phyloP scores from a whole-genome alignment of 1,139 yeast genomes.

The Yamadazyma kanchanaburiensis region DNA sequence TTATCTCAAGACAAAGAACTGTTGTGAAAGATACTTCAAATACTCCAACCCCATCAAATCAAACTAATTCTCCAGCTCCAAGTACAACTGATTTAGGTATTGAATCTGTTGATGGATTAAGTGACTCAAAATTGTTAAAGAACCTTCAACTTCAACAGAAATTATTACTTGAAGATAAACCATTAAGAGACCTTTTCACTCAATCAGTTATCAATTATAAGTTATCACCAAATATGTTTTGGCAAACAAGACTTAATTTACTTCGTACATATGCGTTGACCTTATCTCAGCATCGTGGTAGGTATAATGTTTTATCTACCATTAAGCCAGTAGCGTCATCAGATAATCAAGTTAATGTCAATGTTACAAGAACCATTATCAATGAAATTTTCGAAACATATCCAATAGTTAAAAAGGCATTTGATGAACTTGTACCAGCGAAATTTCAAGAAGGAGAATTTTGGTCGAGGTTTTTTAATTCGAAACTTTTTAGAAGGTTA shows the following conservation, averaged over 20 bases:
- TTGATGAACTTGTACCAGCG: constrained; percentile 80
- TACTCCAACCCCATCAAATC: neutral
- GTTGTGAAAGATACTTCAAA: constrained; percentile 25
- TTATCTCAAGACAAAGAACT: constrained; percentile 66
- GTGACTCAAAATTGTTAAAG: constrained; percentile 48
- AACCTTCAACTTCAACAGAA: constrained; percentile 79
- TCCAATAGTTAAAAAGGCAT: constrained; percentile 89
- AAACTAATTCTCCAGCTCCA: constrained; percentile 1
- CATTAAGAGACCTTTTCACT: constrained; percentile 72
- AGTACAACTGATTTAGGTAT: constrained; percentile 9
- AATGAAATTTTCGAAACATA: constrained; percentile 89
- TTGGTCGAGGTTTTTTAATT: constrained; percentile 95
- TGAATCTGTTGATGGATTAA: constrained; percentile 22
- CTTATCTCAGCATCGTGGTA: constrained; percentile 82
- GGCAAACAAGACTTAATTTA: constrained; percentile 81
- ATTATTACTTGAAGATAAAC: constrained; percentile 65
- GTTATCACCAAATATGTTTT: constrained; percentile 76
- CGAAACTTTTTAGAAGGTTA: constrained; percentile 79
- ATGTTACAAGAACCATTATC: constrained; percentile 86
- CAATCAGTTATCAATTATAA: constrained; percentile 84
- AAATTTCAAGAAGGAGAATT: constrained; percentile 85
- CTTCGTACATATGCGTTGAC: constrained; percentile 84
- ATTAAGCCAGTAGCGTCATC: constrained; percentile 90
- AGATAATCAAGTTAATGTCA: constrained; percentile 87
- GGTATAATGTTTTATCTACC: constrained; percentile 89